phyloP scores from a whole-genome alignment of 495 filamentous ascomycete species.

The Neurospora hispaniola region DNA sequence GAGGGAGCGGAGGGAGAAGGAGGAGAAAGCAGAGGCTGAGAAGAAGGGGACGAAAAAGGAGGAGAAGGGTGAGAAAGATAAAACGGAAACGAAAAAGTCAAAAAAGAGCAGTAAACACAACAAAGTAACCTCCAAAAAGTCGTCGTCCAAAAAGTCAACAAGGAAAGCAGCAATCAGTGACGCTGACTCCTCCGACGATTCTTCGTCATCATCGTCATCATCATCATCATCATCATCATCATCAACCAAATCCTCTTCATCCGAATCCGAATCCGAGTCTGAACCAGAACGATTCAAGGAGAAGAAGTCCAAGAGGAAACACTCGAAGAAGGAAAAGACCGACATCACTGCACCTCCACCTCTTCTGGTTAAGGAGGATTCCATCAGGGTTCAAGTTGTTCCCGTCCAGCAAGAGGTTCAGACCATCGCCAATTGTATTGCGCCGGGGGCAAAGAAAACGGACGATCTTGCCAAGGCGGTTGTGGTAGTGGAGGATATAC shows the following conservation, averaged over 20 bases:
- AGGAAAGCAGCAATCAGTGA: neutral
- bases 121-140: conserved; percentile 2
- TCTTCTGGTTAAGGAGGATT: conserved; percentile 6
- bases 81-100: conserved; percentile 17
- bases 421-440: too few species aligned
- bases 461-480: conserved; percentile 15
- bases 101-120: conserved; percentile 1
- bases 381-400: conserved; percentile 1
- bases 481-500: neutral
- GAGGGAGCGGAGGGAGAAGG: conserved; percentile 30
- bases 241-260: conserved; percentile 5
- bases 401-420: neutral
- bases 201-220: conserved; percentile 1
- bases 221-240: neutral
- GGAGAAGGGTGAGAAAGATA: neutral
- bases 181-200: conserved; percentile 8
- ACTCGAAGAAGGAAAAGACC: neutral
- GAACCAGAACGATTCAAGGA: conserved; percentile 2
- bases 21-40: conserved; percentile 25
- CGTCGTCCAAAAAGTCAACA: neutral
- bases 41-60: conserved; percentile 14
- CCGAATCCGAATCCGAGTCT: conserved; percentile 7
- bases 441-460: conserved; percentile 2
- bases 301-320: conserved; percentile 8
- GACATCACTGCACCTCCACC: neutral